phyloP scores from a whole-genome alignment of 2,329 filamentous ascomycete genomes.

The Thyridium curvatum region DNA sequence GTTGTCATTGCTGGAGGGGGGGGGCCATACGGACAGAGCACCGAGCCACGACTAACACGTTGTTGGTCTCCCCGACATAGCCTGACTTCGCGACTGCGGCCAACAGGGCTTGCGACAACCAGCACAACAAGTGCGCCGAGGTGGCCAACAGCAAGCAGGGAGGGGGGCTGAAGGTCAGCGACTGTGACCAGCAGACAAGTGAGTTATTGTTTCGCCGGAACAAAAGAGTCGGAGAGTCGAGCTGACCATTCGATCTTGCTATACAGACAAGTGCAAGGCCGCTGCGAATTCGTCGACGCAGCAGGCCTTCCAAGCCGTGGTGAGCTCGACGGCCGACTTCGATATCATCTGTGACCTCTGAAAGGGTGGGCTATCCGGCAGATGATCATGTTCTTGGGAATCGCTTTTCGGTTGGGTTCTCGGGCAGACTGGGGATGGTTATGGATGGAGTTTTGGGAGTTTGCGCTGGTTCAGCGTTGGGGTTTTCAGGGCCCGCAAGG shows the following conservation, averaged over 20 bases:
- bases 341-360: conserved; percentile 39
- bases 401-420: no score
- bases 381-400: no score
- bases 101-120: conserved; percentile 39
- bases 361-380: conserved; percentile 5
- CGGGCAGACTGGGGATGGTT: no score
- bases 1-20: no score
- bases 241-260: neutral
- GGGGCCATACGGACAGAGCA: no score
- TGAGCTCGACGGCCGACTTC: conserved; percentile 34
- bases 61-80: conserved; percentile 17
- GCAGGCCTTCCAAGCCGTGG: conserved; percentile 22
- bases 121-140: conserved; percentile 40
- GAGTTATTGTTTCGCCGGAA: conserved; percentile 12
- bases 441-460: no score
- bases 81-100: conserved; percentile 34
- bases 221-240: neutral
- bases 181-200: conserved; percentile 41
- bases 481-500: no score
- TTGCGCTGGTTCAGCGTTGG: no score
- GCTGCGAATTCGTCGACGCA: conserved; percentile 21
- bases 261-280: conserved; percentile 31
- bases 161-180: conserved; percentile 26
- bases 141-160: conserved; percentile 28
- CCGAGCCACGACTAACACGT: neutral